Percentiles rank a stretch among this genome's conserved stretches.
Conservation (phyloP, 345 rosid genomes). For the Raphanus sativus region DNA sequence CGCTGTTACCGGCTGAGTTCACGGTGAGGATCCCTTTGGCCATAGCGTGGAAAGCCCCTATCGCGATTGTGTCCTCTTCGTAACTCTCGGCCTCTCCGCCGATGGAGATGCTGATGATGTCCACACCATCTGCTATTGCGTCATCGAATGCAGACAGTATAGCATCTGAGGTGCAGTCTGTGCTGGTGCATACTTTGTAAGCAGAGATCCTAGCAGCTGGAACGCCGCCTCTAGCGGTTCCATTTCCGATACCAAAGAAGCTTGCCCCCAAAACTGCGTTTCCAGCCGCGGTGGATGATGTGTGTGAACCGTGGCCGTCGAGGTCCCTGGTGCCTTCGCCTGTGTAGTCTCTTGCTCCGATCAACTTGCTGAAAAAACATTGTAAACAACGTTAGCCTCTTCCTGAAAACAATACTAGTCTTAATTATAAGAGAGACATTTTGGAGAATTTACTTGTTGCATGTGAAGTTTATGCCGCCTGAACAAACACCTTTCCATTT, state of each 20-base stretch:
- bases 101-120: conserved; percentile 40
- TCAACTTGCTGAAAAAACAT: conserved; percentile 42
- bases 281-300: conserved; percentile 59
- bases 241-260: conserved; percentile 46
- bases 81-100: accelerated
- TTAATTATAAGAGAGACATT: background rate
- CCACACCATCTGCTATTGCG: conserved; percentile 67
- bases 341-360: conserved; percentile 53
- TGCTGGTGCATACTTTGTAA: conserved; percentile 36
- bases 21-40: conserved; percentile 49
- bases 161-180: background rate
- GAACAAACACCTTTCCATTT: conserved; percentile 56
- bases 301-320: conserved; percentile 54
- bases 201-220: conserved; percentile 55
- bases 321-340: conserved; percentile 26
- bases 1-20: conserved; percentile 43
- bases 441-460: conserved; percentile 46
- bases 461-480: conserved; percentile 50
- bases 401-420: background rate
- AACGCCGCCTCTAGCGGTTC: conserved; percentile 55
- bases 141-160: conserved; percentile 58
- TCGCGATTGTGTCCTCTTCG: conserved; percentile 20
- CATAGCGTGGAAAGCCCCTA: conserved; percentile 57
- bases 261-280: conserved; percentile 29
- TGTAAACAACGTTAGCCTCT: background rate